phyloP scores from a whole-genome alignment of 2,329 filamentous ascomycete species.

The Basipetospora chlamydospora region DNA sequence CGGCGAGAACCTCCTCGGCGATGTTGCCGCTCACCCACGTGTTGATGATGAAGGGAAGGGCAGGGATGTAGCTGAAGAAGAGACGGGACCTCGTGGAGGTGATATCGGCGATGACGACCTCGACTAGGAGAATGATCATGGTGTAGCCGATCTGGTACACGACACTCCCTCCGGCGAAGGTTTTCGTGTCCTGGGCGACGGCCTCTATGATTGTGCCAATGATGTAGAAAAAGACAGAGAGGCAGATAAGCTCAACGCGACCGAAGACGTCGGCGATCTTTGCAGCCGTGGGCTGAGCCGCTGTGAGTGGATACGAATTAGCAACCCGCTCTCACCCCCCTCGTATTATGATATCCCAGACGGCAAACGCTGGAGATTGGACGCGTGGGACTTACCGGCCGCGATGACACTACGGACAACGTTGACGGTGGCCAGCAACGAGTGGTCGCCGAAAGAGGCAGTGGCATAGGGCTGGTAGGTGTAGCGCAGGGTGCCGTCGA shows the following conservation, averaged over 20 bases:
- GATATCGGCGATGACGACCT: constrained; percentile 50
- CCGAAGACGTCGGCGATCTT: constrained; percentile 52
- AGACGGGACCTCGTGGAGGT: constrained; percentile 48
- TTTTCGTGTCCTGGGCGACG: constrained; percentile 27
- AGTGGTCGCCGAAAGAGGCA: constrained; percentile 32
- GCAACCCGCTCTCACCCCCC: too few species aligned
- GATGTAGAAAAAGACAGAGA: constrained; percentile 48
- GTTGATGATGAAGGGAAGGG: constrained; percentile 46
- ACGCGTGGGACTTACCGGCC: too few species aligned
- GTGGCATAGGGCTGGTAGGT: constrained; percentile 42
- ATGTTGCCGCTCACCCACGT: constrained; percentile 50
- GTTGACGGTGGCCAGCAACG: constrained; percentile 41
- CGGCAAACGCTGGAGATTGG: too few species aligned
- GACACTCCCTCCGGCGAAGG: constrained; percentile 42
- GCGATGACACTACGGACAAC: constrained; percentile 44
- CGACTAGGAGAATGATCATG: constrained; percentile 42
- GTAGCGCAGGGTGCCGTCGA: constrained; percentile 42
- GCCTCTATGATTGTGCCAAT: constrained; percentile 43
- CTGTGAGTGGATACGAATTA: too few species aligned
- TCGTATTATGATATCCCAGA: too few species aligned
- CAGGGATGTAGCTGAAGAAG: constrained; percentile 50
- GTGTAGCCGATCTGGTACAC: constrained; percentile 53
- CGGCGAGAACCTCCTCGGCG: constrained; percentile 28
- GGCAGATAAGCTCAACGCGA: constrained; percentile 38
- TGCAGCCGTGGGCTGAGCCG: constrained; percentile 39